Evolutionary conservation across 495 filamentous ascomycete species (phyloP).

Genomic region (Saxophila tyrrhenica): DNA sequence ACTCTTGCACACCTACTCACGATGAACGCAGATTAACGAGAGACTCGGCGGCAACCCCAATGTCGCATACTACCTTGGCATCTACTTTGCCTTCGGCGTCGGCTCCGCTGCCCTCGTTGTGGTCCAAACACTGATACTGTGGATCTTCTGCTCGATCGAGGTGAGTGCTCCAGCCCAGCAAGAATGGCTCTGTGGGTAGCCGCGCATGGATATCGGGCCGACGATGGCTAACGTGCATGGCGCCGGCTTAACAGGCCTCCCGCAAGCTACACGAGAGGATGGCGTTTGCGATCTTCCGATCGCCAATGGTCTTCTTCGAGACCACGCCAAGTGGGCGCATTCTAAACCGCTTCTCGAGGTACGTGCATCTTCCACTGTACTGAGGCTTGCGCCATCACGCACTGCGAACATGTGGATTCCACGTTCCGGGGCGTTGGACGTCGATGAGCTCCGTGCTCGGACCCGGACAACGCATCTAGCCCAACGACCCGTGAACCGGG

Average conservation of each 20-base stretch:
- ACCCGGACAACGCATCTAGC: not conserved
- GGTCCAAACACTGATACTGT: slow-evolving; percentile 85
- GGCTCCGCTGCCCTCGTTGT: slow-evolving; percentile 81
- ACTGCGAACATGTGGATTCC: not conserved
- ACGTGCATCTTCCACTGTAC: slow-evolving; percentile 20
- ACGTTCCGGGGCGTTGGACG: not conserved
- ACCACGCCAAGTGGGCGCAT: slow-evolving; percentile 96
- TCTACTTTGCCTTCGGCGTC: slow-evolving; percentile 89
- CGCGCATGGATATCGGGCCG: not conserved
- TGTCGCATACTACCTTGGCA: slow-evolving; percentile 80
- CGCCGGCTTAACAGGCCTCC: slow-evolving; percentile 49
- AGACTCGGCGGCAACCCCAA: slow-evolving; percentile 53
- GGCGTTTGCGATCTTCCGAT: slow-evolving; percentile 95
- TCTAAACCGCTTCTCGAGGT: slow-evolving; percentile 92
- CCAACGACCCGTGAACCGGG: not conserved
- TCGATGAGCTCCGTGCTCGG: not conserved
- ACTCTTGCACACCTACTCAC: not conserved
- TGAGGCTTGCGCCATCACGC: no score
- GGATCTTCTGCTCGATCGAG: slow-evolving; percentile 99
- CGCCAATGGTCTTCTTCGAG: slow-evolving; percentile 98
- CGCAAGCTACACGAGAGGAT: slow-evolving; percentile 95
- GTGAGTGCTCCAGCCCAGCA: slow-evolving; percentile 34
- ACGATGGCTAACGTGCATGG: slow-evolving; percentile 1
- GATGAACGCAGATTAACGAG: slow-evolving; percentile 51
- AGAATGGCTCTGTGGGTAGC: not conserved